Evolutionary conservation across 768 basidiomycete genomes (phyloP).

Genomic region (Mycena epipterygia): DNA sequence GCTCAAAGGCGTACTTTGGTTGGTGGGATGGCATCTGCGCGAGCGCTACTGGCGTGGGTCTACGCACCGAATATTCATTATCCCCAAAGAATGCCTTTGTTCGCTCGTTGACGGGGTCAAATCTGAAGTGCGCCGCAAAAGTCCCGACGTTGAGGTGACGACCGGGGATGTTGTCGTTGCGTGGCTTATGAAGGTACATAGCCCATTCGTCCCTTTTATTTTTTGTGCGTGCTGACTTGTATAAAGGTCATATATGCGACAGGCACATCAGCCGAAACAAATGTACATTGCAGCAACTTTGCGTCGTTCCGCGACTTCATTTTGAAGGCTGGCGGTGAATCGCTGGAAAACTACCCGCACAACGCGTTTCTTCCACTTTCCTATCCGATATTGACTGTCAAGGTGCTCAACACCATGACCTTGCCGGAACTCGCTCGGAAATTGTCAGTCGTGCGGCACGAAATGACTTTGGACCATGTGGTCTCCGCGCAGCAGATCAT

Average conservation of each 20-base stretch:
- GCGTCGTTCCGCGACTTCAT: slow-evolving; percentile 53
- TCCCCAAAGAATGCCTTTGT: slow-evolving; percentile 48
- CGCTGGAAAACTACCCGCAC: slow-evolving; percentile 48
- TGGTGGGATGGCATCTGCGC: slow-evolving; percentile 51
- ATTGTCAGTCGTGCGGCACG: slow-evolving; percentile 38
- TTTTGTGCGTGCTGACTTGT: slow-evolving; percentile 5
- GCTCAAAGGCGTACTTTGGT: slow-evolving; percentile 45
- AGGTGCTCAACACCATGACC: slow-evolving; percentile 46
- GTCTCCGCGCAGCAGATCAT: slow-evolving; percentile 46
- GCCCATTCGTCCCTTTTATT: too few relatives aligned
- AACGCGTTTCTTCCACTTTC: slow-evolving; percentile 57
- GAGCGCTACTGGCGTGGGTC: slow-evolving; percentile 55
- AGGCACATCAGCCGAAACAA: slow-evolving; percentile 45
- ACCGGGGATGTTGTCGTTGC: slow-evolving; percentile 58
- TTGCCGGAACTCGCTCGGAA: slow-evolving; percentile 45
- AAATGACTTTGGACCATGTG: slow-evolving; percentile 42
- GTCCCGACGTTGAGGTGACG: slow-evolving; percentile 38
- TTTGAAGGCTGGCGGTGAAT: slow-evolving; percentile 36
- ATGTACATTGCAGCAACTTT: slow-evolving; percentile 53
- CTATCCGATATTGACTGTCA: slow-evolving; percentile 54
- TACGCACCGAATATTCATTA: slow-evolving; percentile 47
- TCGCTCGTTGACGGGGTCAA: slow-evolving; percentile 49
- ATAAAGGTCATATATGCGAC: slow-evolving; percentile 51
- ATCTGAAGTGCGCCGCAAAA: slow-evolving; percentile 38
- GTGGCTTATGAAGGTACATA: slow-evolving; percentile 55